Conservation (phyloP, 2,329 filamentous ascomycete species). For the Penicillium occitanis region DNA sequence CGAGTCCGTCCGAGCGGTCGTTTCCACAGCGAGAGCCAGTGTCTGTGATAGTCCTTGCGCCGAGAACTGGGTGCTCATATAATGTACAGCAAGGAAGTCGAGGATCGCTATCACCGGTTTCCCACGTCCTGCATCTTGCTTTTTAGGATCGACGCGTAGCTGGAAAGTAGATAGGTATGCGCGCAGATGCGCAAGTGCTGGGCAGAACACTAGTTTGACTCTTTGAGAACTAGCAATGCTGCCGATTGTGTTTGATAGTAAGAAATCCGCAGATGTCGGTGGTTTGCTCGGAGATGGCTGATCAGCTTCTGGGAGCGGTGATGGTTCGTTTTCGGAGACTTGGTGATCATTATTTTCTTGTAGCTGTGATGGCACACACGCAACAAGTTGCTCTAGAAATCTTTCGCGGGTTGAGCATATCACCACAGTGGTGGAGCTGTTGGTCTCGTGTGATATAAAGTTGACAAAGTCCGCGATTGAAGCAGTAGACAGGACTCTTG, state of each 20-base stretch:
- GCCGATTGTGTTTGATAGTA: constrained; percentile 66
- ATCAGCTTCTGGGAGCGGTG: background rate
- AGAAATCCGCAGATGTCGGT: background rate
- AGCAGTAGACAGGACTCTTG: constrained; percentile 42
- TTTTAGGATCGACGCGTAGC: background rate
- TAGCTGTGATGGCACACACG: constrained; percentile 42
- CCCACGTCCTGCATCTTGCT: constrained; percentile 9
- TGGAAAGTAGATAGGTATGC: constrained; percentile 64
- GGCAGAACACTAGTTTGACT: constrained; percentile 69
- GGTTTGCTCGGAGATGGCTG: background rate
- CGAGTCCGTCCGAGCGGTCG: constrained; percentile 31
- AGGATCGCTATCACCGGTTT: constrained; percentile 41
- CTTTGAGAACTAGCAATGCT: constrained; percentile 67
- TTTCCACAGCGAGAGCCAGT: constrained; percentile 42
- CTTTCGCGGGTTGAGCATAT: constrained; percentile 65
- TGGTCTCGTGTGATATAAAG: constrained; percentile 59
- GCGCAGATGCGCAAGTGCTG: constrained; percentile 73
- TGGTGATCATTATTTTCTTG: constrained; percentile 4
- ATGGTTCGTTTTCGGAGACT: constrained; percentile 4
- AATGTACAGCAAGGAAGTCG: constrained; percentile 44
- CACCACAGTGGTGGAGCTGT: constrained; percentile 64
- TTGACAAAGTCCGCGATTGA: constrained; percentile 57
- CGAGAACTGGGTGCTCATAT: constrained; percentile 47
- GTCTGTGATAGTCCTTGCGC: constrained; percentile 50
- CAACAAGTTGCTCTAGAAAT: constrained; percentile 63